Evolutionary conservation across 805 yeast species (phyloP), one percentile per base, ranked within the genome.

Genomic region (Ogataea allantospora): DNA sequence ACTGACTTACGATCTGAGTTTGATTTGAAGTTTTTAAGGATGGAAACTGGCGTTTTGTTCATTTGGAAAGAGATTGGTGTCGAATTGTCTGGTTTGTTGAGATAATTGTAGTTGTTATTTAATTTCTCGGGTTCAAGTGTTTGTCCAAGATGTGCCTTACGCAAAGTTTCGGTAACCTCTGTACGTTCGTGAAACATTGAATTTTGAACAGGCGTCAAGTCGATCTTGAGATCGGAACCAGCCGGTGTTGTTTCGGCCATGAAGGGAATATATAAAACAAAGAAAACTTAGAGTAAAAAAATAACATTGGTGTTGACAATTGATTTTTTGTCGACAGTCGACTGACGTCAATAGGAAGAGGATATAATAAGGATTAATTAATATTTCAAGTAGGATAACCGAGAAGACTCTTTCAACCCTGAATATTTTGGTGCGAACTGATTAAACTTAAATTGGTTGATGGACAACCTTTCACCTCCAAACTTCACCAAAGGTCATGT

Each of bases 111-210:
- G 13, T 50, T 46, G 33, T 50, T 40, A 34, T 48, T 48, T n/a
- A 51, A 22, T 17, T 40, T 35, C 17, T 51, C 61, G 0, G 61
- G 62, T 7, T 46, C 43, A 21, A 58, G 47, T 1, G 62, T 51
- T 27, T 50, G 46, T 1, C 61, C 62, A 15, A 38, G 33, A 16
- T 43, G 48, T 7, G 60, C 60, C 25, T 47, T 57, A 6, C 39
- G 41, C 3, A 56, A 38, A 1, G 60, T 54, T 15, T 50, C 53
- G 26, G 56, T 46, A 8, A 57, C 35, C 29, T 42, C 51, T 6
- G 29, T 23, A 2, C 26, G 23, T 14, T 33, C 44, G 21, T 39
- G 47, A 4, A 24, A 11, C 21, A 27, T 25, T 3, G 23, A 30
- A 12, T 30, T 32, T 2, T 29, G 27, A 12, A 36, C 18, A 27